Base-by-base conservation (phyloP, 2,329 filamentous ascomycete genomes). In the Fusarium continuum region DNA sequence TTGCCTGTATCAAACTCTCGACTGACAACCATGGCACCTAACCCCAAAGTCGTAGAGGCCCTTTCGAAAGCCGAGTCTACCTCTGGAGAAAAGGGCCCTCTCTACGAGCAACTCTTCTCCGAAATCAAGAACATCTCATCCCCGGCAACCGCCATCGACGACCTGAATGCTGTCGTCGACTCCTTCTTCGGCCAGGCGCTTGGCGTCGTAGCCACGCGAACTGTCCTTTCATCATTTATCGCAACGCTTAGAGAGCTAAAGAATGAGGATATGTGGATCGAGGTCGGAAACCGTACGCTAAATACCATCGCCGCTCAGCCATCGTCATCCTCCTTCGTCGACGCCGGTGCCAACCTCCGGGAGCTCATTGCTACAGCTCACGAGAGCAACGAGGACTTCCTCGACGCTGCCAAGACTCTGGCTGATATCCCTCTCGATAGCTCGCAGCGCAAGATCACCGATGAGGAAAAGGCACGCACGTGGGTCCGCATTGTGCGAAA, bases 401-500 rank as follows among this genome's bases (percentile, higher is more conserved):
- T 84, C 19, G 85, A 85, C 25, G 93, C 94, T 0, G 95, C 95
- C 23, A 88, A 88, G 73, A 83, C 86, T 9, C 85, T 99, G 7
- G 87, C 92, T 71, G 89, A 89, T 31, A 96, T 98, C 69, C 91
- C 93, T 28, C 88, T 98, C 40, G 94, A 99, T 74, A 90, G 87
- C 54, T 93, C 93, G 3, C 93, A 97, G 79, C 89, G 94, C 43
- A 88, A 91, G 53, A 88, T 97, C 29, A 87, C 88, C 23, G 89
- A 93, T 73, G 87, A 91, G 70, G 91, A 94, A 68, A 93, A 93
- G 77, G 92, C 92, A 8, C 83, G 84, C 50, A 86, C 95, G 50
- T 98, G 94, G 92, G 90, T 98, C 68, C 91, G 94, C 58, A 97
- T 99, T 73, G 93, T 96, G 73, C 88, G 95, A 61, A 91, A 96